Percentiles rank a stretch among this genome's conserved stretches.
These are phyloP conservation scores for Ilyonectria destructans DNA, from an alignment of 2,329 filamentous ascomycete genomes.

Conservation along the genomic window DNA sequence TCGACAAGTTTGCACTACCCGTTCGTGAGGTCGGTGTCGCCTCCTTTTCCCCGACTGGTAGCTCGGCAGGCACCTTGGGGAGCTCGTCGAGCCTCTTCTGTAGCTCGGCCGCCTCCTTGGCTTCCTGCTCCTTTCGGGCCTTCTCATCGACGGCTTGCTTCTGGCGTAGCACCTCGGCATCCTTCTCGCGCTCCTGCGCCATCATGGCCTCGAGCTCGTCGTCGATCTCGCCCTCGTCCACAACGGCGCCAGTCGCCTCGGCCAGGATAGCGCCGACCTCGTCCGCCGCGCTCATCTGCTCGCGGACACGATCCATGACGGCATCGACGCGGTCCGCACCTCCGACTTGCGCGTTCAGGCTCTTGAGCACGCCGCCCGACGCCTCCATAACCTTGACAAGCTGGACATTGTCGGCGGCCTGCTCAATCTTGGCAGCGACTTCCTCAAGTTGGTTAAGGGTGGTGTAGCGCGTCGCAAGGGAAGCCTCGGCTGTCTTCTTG, in stretches of 20 bases:
- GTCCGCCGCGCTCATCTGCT: slow-evolving; percentile 86
- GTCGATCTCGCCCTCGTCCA: slow-evolving; percentile 90
- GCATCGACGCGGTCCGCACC: slow-evolving; percentile 83
- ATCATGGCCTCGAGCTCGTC: slow-evolving; percentile 88
- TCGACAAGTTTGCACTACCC: slow-evolving; percentile 54
- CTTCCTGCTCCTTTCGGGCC: slow-evolving; percentile 61
- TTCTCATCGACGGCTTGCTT: slow-evolving; percentile 58
- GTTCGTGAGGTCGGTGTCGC: slow-evolving; percentile 57
- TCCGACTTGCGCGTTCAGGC: slow-evolving; percentile 84
- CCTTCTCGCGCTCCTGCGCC: slow-evolving; percentile 69
- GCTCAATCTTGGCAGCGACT: slow-evolving; percentile 86
- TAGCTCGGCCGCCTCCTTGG: slow-evolving; percentile 63
- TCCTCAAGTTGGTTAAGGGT: slow-evolving; percentile 88
- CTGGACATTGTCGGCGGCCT: slow-evolving; percentile 88
- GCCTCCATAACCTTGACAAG: slow-evolving; percentile 88
- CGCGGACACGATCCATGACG: slow-evolving; percentile 81
- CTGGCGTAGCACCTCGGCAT: slow-evolving; percentile 65
- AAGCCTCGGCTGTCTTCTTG: slow-evolving; percentile 86
- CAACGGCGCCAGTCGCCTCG: slow-evolving; percentile 67
- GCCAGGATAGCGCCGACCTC: slow-evolving; percentile 86
- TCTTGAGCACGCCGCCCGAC: slow-evolving; percentile 80
- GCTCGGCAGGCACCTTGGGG: slow-evolving; percentile 57
- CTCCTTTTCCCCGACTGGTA: slow-evolving; percentile 52
- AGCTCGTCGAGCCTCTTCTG: slow-evolving; percentile 70
- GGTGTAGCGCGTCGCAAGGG: slow-evolving; percentile 79